Conservation (phyloP, 192 early-diverging fungal genomes). For the Fimicolochytrium jonesii region DNA sequence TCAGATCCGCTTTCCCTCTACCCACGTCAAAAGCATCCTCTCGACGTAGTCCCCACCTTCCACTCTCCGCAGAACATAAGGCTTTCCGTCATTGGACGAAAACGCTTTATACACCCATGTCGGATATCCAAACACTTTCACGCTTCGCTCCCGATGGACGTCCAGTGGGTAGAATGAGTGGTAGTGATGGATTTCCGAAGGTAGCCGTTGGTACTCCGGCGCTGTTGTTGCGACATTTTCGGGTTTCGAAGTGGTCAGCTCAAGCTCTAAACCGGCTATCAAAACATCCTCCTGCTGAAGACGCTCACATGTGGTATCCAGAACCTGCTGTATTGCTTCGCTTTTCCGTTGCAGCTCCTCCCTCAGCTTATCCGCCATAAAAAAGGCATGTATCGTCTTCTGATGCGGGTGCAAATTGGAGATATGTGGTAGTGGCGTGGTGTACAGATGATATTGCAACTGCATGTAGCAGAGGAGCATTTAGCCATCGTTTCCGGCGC, state of each 20-base stretch:
- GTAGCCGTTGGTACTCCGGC: constrained; percentile 36
- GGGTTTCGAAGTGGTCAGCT: too few relatives aligned
- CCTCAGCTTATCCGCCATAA: constrained; percentile 77
- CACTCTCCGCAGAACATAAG: constrained; percentile 81
- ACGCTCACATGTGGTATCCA: constrained; percentile 40
- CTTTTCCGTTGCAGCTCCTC: constrained; percentile 72
- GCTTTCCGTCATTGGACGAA: constrained; percentile 76
- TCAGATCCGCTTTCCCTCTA: too few relatives aligned
- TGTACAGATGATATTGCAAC: constrained; percentile 81
- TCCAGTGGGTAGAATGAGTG: constrained; percentile 57
- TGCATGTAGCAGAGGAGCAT: too few relatives aligned
- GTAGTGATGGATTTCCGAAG: constrained; percentile 79
- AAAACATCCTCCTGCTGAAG: neutral
- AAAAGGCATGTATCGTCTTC: constrained; percentile 76
- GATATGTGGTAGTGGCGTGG: constrained; percentile 63
- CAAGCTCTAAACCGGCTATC: neutral
- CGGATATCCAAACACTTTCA: constrained; percentile 63
- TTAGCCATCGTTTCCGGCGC: too few relatives aligned
- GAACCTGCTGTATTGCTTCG: constrained; percentile 46
- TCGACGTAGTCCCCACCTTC: too few relatives aligned
- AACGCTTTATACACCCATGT: constrained; percentile 83
- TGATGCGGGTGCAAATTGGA: constrained; percentile 70
- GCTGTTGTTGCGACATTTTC: too few relatives aligned
- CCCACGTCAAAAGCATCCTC: too few relatives aligned
- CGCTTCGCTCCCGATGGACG: constrained; percentile 34